Conservation (phyloP, 2,329 filamentous ascomycete genomes). For the Ilyonectria mors-panacis region DNA sequence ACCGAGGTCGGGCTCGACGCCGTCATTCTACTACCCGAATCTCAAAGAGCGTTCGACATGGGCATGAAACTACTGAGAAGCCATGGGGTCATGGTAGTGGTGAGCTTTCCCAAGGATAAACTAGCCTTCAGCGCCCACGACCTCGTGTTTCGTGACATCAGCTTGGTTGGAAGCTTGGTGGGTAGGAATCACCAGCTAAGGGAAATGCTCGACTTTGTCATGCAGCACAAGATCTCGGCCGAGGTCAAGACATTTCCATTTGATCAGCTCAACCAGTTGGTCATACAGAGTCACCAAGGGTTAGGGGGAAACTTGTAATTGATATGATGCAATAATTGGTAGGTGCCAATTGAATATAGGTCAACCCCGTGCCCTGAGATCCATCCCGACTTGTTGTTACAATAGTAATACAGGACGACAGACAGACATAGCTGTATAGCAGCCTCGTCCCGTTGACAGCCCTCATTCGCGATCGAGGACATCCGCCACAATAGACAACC, state of each 20-base stretch:
- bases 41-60: conserved; percentile 19
- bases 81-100: conserved; percentile 21
- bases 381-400: too few species aligned
- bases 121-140: conserved; percentile 18
- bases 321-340: conserved; percentile 11
- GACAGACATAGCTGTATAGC: too few species aligned
- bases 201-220: conserved; percentile 24
- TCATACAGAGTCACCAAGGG: neutral
- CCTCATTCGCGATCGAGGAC: neutral
- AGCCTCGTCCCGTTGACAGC: neutral
- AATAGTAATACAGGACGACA: too few species aligned
- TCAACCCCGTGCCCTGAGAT: neutral
- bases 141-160: conserved; percentile 23
- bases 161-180: conserved; percentile 21
- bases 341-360: neutral
- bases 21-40: conserved; percentile 22
- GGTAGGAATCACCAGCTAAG: conserved; percentile 20
- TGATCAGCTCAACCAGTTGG: conserved; percentile 11
- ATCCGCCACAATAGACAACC: conserved; percentile 12
- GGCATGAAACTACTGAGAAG: conserved; percentile 20
- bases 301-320: conserved; percentile 15
- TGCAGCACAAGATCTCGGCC: neutral
- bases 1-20: conserved; percentile 17
- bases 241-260: conserved; percentile 21
- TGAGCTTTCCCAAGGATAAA: conserved; percentile 22